These are phyloP conservation scores for Basidioascus undulatus DNA, from an alignment of 768 basidiomycete species.

Conservation along the genomic window DNA sequence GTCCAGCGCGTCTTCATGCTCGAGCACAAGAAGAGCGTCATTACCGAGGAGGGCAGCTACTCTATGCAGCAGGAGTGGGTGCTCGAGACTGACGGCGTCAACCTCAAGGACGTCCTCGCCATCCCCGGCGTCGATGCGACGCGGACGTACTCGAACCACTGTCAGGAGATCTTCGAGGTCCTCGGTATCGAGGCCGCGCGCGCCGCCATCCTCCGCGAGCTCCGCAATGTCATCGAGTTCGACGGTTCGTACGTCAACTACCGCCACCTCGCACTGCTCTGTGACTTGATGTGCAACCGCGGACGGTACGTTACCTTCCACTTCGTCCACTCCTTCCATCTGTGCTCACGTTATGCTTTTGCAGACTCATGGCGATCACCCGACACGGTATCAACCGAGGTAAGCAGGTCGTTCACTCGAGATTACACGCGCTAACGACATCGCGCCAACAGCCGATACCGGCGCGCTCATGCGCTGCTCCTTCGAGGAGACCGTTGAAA, in stretches of 20 bases:
- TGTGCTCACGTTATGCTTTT: no score
- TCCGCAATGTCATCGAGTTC: conserved; percentile 91
- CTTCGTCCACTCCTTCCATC: no score
- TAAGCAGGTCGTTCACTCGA: no score
- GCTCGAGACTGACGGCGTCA: conserved; percentile 88
- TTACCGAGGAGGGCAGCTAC: conserved; percentile 34
- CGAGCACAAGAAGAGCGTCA: conserved; percentile 52
- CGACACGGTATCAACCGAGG: conserved; percentile 97
- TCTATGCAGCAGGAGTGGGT: conserved; percentile 51
- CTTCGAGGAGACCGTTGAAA: conserved; percentile 98
- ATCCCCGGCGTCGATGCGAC: conserved; percentile 83
- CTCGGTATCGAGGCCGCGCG: conserved; percentile 93
- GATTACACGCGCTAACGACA: no score
- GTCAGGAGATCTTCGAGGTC: conserved; percentile 78
- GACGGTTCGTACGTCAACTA: conserved; percentile 99
- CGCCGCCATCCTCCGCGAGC: conserved; percentile 75
- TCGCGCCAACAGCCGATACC: no score
- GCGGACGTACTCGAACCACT: conserved; percentile 90
- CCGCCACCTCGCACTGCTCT: conserved; percentile 82
- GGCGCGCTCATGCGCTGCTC: conserved; percentile 96
- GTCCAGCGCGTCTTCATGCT: conserved; percentile 86
- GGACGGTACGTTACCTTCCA: no score
- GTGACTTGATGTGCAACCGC: conserved; percentile 94
- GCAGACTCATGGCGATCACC: conserved; percentile 85
- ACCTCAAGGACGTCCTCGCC: conserved; percentile 82